These are phyloP conservation scores for Agastache rugosa DNA, from an alignment of 257 asterid genomes.

Conservation along the genomic window DNA sequence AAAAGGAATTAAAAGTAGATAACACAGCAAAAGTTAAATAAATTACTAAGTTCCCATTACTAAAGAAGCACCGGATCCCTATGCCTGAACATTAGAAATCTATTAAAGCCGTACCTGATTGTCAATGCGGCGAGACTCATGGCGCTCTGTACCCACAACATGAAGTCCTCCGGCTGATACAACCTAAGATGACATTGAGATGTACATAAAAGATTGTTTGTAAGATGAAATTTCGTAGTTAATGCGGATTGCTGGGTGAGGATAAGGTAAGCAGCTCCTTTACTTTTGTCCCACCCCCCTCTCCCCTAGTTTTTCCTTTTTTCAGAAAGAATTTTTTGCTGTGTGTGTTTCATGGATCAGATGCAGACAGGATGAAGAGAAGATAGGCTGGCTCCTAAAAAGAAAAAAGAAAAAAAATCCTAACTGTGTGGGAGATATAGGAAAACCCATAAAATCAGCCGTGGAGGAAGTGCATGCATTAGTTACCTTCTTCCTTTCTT, in stretches of 20 bases:
- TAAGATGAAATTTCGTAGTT: conserved; percentile 21
- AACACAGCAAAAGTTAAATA: conserved; percentile 15
- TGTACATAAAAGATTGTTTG: background rate
- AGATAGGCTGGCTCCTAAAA: background rate
- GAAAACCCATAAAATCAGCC: conserved; percentile 7
- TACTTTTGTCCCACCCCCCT: background rate
- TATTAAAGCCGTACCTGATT: conserved; percentile 68
- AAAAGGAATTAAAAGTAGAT: conserved; percentile 35
- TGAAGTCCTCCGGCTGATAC: conserved; percentile 96
- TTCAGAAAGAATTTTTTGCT: background rate
- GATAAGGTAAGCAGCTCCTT: conserved; percentile 5
- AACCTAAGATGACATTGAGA: conserved; percentile 59
- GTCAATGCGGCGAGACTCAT: conserved; percentile 98
- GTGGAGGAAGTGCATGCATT: conserved; percentile 29
- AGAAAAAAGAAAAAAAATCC: background rate
- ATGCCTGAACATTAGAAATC: conserved; percentile 33
- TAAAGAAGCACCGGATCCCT: conserved; percentile 28
- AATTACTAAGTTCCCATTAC: conserved; percentile 16
- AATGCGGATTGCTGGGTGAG: conserved; percentile 22
- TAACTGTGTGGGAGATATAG: background rate
- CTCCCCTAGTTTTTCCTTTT: conserved; percentile 5
- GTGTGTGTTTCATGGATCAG: conserved; percentile 9
- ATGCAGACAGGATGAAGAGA: background rate
- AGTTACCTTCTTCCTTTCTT: conserved; percentile 83
- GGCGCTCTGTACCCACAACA: conserved; percentile 98